These are phyloP conservation scores for Aspergillus ruber DNA, from an alignment of 2,329 filamentous ascomycete genomes.

Conservation along the genomic window DNA sequence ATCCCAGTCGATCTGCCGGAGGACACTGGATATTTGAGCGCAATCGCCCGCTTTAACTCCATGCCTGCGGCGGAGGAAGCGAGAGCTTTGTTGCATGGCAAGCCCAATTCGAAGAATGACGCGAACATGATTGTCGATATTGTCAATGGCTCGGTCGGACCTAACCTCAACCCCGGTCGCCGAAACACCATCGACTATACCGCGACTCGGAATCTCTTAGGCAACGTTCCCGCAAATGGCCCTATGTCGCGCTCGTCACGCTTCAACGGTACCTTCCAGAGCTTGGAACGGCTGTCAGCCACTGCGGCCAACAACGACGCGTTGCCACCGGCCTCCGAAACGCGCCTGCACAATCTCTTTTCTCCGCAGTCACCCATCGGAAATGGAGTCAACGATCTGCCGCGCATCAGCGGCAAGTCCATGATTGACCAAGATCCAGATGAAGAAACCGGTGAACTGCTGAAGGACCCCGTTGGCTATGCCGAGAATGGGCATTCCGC, in stretches of 20 bases:
- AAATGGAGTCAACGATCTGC: constrained; percentile 47
- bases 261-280: constrained; percentile 57
- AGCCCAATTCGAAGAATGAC: constrained; percentile 55
- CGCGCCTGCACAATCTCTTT: constrained; percentile 51
- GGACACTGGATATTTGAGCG: constrained; percentile 51
- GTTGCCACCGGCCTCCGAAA: constrained; percentile 45
- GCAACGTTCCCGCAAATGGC: constrained; percentile 27
- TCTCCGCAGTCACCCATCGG: constrained; percentile 56
- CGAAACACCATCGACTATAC: constrained; percentile 51
- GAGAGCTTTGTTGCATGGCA: constrained; percentile 54
- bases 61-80: constrained; percentile 55
- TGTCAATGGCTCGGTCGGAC: constrained; percentile 36
- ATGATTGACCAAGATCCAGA: constrained; percentile 60
- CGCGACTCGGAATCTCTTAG: constrained; percentile 27
- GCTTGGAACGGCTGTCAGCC: constrained; percentile 51
- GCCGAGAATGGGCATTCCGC: constrained; percentile 61
- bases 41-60: constrained; percentile 54
- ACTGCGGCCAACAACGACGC: constrained; percentile 45
- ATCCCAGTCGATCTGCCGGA: constrained; percentile 50
- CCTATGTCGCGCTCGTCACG: constrained; percentile 48
- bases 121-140: constrained; percentile 53
- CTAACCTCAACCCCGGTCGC: constrained; percentile 31
- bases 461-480: constrained; percentile 59
- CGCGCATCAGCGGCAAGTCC: constrained; percentile 53
- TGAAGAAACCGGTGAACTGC: constrained; percentile 56